Evolutionary conservation across 2,329 filamentous ascomycete species (phyloP).

Genomic region (Ophiosphaerella narmari): DNA sequence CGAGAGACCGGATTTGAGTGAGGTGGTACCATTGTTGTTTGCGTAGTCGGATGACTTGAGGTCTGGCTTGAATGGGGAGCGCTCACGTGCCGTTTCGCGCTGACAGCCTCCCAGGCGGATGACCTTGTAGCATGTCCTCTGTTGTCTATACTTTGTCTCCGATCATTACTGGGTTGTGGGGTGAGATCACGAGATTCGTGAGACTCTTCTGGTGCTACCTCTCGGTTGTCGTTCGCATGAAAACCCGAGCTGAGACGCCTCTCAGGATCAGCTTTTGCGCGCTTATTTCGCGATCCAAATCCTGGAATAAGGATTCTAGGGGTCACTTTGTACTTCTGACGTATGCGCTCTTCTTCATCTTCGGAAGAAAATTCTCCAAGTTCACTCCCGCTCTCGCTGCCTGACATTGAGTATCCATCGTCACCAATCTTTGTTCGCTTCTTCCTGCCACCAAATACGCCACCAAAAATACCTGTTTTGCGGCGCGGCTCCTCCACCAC

Average conservation of each 20-base stretch:
- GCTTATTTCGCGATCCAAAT: constrained; percentile 31
- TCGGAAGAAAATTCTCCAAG: constrained; percentile 30
- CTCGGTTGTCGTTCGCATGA: constrained; percentile 28
- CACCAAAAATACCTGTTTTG: constrained; percentile 36
- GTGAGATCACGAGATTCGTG: constrained; percentile 12
- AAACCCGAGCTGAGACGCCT: constrained; percentile 29
- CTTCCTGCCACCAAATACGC: constrained; percentile 27
- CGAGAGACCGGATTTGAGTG: constrained; percentile 26
- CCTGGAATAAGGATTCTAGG: constrained; percentile 40
- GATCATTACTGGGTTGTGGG: constrained; percentile 14
- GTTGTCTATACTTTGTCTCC: constrained; percentile 29
- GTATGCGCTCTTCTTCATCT: constrained; percentile 37
- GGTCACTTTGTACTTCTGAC: constrained; percentile 41
- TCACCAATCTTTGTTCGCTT: constrained; percentile 35
- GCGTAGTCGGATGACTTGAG: constrained; percentile 17
- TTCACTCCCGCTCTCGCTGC: constrained; percentile 34
- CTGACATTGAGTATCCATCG: constrained; percentile 36
- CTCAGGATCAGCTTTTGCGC: constrained; percentile 19
- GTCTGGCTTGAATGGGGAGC: constrained; percentile 24
- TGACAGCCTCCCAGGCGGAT: constrained; percentile 31
- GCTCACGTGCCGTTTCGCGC: constrained; percentile 31
- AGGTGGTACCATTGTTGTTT: constrained; percentile 23
- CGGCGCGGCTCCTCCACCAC: constrained; percentile 24
- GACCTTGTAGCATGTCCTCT: constrained; percentile 10
- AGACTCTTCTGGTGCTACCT: constrained; percentile 10